phyloP scores from a whole-genome alignment of 208 protist species.

The Baffinella frigidus region DNA sequence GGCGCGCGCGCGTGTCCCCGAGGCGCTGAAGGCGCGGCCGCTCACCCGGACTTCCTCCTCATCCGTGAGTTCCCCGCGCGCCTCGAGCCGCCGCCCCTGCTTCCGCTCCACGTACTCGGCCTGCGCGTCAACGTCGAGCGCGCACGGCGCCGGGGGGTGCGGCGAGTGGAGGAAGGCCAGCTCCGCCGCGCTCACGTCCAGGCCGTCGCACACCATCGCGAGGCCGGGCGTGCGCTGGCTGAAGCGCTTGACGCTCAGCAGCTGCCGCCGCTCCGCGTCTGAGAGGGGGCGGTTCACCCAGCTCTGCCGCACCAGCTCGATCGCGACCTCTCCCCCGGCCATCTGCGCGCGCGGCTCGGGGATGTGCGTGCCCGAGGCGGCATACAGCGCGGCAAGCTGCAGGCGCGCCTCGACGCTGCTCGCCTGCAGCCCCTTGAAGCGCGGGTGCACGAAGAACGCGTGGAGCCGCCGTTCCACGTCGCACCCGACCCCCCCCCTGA shows the following conservation, averaged over 20 bases:
- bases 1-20: too few relatives aligned
- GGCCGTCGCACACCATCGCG: background rate
- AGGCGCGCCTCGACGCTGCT: slow-evolving; percentile 3
- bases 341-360: background rate
- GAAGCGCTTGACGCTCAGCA: background rate
- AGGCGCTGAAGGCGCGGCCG: too few relatives aligned
- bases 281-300: background rate
- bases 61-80: too few relatives aligned
- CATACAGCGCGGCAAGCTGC: slow-evolving; percentile 48
- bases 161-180: background rate
- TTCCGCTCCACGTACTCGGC: background rate
- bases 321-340: slow-evolving; percentile 10
- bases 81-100: background rate
- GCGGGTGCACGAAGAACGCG: slow-evolving; percentile 9
- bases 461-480: too few relatives aligned
- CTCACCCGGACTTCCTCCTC: too few relatives aligned
- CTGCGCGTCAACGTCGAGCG: background rate
- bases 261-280: background rate
- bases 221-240: background rate
- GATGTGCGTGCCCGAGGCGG: background rate
- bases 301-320: slow-evolving; percentile 52
- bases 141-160: background rate
- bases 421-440: background rate
- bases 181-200: background rate
- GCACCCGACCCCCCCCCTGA: too few relatives aligned